phyloP scores from a whole-genome alignment of 176 grass and related monocot species.

The Bolboschoenus planiculmis region DNA sequence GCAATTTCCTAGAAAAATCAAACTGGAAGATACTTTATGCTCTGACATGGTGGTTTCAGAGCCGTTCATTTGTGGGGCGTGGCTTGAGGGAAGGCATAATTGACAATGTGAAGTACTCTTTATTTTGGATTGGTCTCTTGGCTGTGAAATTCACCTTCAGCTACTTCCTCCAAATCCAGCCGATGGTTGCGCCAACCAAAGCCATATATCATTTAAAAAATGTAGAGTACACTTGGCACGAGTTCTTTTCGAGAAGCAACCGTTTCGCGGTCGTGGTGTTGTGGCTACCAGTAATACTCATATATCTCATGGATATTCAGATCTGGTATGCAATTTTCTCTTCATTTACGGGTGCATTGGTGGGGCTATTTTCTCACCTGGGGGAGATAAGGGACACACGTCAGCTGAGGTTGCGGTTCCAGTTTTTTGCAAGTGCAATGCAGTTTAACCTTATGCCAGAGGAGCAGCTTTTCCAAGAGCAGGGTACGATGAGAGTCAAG shows the following conservation, averaged over 20 bases:
- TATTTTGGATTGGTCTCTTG: slow-evolving; percentile 73
- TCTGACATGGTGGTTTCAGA: slow-evolving; percentile 95
- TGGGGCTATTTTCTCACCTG: slow-evolving; percentile 75
- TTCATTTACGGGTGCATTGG: slow-evolving; percentile 61
- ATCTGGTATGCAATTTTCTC: slow-evolving; percentile 96
- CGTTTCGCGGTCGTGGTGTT: slow-evolving; percentile 61
- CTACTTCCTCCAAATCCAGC: slow-evolving; percentile 86
- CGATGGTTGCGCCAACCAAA: slow-evolving; percentile 67
- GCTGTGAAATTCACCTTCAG: slow-evolving; percentile 78
- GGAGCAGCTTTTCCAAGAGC: slow-evolving; percentile 56
- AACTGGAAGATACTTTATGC: slow-evolving; percentile 82
- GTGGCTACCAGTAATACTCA: slow-evolving; percentile 82
- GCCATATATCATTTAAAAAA: slow-evolving; percentile 45
- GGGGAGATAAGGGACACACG: slow-evolving; percentile 86
- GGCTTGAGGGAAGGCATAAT: slow-evolving; percentile 70
- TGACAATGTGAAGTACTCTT: slow-evolving; percentile 64
- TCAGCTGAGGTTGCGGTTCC: slow-evolving; percentile 77
- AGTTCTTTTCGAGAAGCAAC: slow-evolving; percentile 75
- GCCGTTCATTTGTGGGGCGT: slow-evolving; percentile 71
- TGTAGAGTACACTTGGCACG: slow-evolving; percentile 59
- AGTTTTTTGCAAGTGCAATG: slow-evolving; percentile 95
- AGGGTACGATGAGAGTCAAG: slow-evolving; percentile 39
- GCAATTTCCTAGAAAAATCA: slow-evolving; percentile 71
- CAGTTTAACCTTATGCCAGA: slow-evolving; percentile 94
- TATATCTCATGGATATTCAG: slow-evolving; percentile 97